Evolutionary conservation across 768 basidiomycete genomes (phyloP).

Genomic region (Leccinum pellstonianum): DNA sequence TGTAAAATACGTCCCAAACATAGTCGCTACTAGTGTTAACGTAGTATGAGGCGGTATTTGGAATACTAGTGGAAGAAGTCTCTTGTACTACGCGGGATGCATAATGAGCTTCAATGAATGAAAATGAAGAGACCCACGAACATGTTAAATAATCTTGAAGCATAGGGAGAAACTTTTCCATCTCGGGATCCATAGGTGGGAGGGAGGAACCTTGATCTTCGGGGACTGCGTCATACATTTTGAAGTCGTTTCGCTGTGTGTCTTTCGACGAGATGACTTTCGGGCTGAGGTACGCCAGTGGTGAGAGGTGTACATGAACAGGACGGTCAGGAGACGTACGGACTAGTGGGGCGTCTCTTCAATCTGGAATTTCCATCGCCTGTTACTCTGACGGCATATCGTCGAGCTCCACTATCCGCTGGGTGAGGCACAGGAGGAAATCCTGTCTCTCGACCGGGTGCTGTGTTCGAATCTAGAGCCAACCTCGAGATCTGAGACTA

Average conservation of each 20-base stretch:
- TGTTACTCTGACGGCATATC: conserved; percentile 48
- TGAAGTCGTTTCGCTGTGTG: conserved; percentile 46
- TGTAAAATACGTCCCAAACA: conserved; percentile 85
- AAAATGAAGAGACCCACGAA: conserved; percentile 31
- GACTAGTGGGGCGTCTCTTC: conserved; percentile 38
- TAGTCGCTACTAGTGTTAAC: conserved; percentile 50
- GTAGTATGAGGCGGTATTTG: background rate
- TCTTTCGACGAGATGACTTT: conserved; percentile 56
- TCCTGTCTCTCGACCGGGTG: conserved; percentile 15
- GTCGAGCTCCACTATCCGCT: conserved; percentile 40
- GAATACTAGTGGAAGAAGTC: conserved; percentile 9
- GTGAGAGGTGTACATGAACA: background rate
- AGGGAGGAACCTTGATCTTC: conserved; percentile 33
- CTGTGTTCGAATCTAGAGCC: conserved; percentile 39
- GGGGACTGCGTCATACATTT: conserved; percentile 71
- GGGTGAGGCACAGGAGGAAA: conserved; percentile 16
- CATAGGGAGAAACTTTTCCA: conserved; percentile 77
- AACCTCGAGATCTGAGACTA: conserved; percentile 61
- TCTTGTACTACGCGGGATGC: conserved; percentile 26
- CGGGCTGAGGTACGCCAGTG: conserved; percentile 40
- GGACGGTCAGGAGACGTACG: conserved; percentile 34
- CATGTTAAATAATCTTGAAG: conserved; percentile 71
- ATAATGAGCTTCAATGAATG: conserved; percentile 1
- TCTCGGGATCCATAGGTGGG: conserved; percentile 50
- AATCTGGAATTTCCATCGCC: conserved; percentile 6